phyloP scores from a whole-genome alignment of 2,329 filamentous ascomycete genomes.

The Paraconiothyrium brasiliense region DNA sequence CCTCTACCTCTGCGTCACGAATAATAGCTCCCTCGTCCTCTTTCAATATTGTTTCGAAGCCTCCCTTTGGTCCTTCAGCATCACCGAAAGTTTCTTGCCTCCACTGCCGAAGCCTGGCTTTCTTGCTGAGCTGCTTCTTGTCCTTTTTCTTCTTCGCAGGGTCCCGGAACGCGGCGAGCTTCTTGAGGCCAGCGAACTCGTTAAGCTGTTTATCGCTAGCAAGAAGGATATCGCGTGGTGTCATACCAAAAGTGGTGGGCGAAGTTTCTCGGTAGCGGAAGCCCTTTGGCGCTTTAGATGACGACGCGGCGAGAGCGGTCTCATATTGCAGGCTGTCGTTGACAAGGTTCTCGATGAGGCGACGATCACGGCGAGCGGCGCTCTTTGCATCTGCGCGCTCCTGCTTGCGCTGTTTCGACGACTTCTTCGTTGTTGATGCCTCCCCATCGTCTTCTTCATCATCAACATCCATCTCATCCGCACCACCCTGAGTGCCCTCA shows the following conservation, averaged over 20 bases:
- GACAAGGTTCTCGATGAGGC: constrained; percentile 85
- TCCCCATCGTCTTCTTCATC: constrained; percentile 48
- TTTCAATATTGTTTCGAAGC: constrained; percentile 45
- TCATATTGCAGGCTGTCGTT: constrained; percentile 82
- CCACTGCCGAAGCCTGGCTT: constrained; percentile 90
- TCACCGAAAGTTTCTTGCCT: constrained; percentile 73
- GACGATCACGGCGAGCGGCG: constrained; percentile 79
- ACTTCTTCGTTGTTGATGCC: constrained; percentile 50
- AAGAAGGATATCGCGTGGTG: constrained; percentile 88
- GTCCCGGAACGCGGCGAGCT: constrained; percentile 89
- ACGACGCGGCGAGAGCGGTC: constrained; percentile 64
- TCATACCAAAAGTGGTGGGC: constrained; percentile 88
- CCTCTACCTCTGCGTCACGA: constrained; percentile 9
- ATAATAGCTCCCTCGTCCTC: constrained; percentile 18
- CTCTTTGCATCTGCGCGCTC: constrained; percentile 69
- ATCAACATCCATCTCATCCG: constrained; percentile 53
- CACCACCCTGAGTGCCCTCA: constrained; percentile 59
- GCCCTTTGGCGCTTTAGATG: constrained; percentile 58
- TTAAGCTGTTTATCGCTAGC: constrained; percentile 88
- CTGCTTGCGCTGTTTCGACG: constrained; percentile 57
- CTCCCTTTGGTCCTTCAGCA: constrained; percentile 61
- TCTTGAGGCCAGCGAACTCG: constrained; percentile 91
- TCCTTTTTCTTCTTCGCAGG: constrained; percentile 88
- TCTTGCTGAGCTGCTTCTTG: constrained; percentile 89
- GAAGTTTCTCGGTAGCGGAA: constrained; percentile 98